phyloP scores from a whole-genome alignment of 169 alveolate species.

The Eimeria sp. region DNA sequence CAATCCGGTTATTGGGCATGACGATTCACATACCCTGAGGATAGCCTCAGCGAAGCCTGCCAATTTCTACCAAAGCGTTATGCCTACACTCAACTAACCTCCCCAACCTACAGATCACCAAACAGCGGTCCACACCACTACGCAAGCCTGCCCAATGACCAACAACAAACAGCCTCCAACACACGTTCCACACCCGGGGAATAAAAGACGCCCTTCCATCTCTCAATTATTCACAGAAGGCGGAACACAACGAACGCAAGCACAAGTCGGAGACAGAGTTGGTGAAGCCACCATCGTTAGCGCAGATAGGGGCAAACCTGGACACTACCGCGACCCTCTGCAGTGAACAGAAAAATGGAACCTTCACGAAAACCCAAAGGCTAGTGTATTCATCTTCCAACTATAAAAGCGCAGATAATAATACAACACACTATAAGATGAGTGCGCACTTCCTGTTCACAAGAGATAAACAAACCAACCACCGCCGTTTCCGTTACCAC shows the following conservation, averaged over 20 bases:
- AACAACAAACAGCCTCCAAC: too few relatives aligned
- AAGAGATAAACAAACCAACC: neutral
- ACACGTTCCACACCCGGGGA: too few relatives aligned
- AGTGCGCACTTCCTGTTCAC: slow-evolving; percentile 7
- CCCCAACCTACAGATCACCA: neutral
- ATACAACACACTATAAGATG: neutral
- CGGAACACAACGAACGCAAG: neutral
- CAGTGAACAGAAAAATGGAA: neutral
- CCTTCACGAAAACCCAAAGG: neutral
- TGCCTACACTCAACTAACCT: neutral
- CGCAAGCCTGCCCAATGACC: too few relatives aligned
- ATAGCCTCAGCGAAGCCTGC: too few relatives aligned
- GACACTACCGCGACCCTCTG: neutral
- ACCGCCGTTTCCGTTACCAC: neutral
- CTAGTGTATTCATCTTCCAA: neutral
- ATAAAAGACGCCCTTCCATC: too few relatives aligned
- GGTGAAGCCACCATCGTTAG: neutral
- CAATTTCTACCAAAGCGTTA: neutral
- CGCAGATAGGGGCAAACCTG: too few relatives aligned
- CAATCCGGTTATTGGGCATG: too few relatives aligned
- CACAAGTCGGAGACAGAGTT: too few relatives aligned
- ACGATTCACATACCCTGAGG: too few relatives aligned
- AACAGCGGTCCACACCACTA: too few relatives aligned
- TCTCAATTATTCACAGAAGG: too few relatives aligned
- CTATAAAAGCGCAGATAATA: neutral